phyloP scores from a whole-genome alignment of 345 rosid genomes.

The Lagerstroemia speciosa region DNA sequence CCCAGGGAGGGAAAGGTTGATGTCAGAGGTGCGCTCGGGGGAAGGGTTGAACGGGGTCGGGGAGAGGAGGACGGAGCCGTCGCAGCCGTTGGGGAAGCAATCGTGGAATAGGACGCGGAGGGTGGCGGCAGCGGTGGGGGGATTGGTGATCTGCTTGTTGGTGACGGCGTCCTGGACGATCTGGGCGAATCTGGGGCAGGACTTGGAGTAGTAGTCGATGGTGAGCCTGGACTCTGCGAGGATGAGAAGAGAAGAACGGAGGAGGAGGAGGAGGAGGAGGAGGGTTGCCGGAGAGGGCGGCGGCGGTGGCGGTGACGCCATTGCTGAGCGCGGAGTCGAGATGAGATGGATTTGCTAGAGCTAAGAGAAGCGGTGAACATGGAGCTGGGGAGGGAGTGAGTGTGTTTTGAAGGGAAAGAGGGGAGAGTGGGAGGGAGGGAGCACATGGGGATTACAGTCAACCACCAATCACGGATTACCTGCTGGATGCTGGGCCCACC shows the following conservation, averaged over 20 bases:
- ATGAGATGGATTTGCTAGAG: constrained; percentile 19
- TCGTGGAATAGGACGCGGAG: constrained; percentile 80
- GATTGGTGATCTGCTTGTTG: constrained; percentile 63
- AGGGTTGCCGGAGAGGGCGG: constrained; percentile 6
- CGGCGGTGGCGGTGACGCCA: constrained; percentile 11
- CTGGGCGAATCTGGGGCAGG: constrained; percentile 59
- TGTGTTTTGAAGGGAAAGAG: not conserved
- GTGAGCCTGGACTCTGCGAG: constrained; percentile 32
- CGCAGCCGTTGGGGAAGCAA: constrained; percentile 75
- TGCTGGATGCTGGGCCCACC: constrained; percentile 8
- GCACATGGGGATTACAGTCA: not conserved
- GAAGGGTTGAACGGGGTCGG: constrained; percentile 26
- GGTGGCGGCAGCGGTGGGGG: constrained; percentile 83
- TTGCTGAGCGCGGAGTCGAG: not conserved
- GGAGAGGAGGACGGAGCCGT: constrained; percentile 22
- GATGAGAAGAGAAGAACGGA: constrained; percentile 10
- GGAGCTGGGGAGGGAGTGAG: not conserved
- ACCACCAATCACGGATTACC: constrained; percentile 34
- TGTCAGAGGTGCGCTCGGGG: constrained; percentile 72
- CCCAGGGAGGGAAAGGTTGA: constrained; percentile 80
- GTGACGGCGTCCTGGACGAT: constrained; percentile 59
- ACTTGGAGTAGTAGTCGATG: constrained; percentile 45
- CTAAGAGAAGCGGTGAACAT: not conserved
- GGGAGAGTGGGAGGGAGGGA: not conserved
- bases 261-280: constrained; percentile 14